Conservation (phyloP, 441 rosid species). For the Arabidopsis lyrata region DNA sequence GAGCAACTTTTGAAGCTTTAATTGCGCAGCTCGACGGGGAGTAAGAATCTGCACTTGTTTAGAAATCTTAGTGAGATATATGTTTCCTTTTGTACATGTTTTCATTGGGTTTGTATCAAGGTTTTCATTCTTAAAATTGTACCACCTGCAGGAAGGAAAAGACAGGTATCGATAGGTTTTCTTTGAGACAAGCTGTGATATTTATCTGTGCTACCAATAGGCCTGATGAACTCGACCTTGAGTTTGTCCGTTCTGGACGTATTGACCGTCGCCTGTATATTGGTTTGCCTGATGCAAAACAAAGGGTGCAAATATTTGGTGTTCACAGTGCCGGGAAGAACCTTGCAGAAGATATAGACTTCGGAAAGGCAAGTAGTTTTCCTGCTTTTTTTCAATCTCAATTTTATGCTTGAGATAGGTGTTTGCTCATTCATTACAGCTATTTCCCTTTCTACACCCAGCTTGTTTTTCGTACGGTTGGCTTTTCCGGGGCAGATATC, state of each 20-base stretch:
- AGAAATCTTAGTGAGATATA: background rate
- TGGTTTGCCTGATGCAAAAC: slow-evolving; percentile 95
- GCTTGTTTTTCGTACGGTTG: slow-evolving; percentile 97
- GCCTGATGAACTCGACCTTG: slow-evolving; percentile 94
- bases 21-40: slow-evolving; percentile 96
- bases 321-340: slow-evolving; percentile 91
- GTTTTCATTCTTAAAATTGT: slow-evolving; percentile 26
- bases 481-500: slow-evolving; percentile 98
- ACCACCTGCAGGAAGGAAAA: slow-evolving; percentile 74
- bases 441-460: slow-evolving; percentile 48
- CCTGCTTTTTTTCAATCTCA: slow-evolving; percentile 13
- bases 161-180: slow-evolving; percentile 92
- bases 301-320: slow-evolving; percentile 88
- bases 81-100: background rate
- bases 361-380: slow-evolving; percentile 64
- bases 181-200: slow-evolving; percentile 96
- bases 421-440: slow-evolving; percentile 32
- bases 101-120: slow-evolving; percentile 4
- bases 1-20: slow-evolving; percentile 90
- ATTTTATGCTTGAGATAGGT: slow-evolving; percentile 6
- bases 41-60: slow-evolving; percentile 61
- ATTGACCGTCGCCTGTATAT: slow-evolving; percentile 95
- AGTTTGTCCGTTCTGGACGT: slow-evolving; percentile 92
- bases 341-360: slow-evolving; percentile 87
- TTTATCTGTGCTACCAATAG: slow-evolving; percentile 99